Conservation (phyloP, 192 early-diverging fungal species). For the Backusella circina region DNA sequence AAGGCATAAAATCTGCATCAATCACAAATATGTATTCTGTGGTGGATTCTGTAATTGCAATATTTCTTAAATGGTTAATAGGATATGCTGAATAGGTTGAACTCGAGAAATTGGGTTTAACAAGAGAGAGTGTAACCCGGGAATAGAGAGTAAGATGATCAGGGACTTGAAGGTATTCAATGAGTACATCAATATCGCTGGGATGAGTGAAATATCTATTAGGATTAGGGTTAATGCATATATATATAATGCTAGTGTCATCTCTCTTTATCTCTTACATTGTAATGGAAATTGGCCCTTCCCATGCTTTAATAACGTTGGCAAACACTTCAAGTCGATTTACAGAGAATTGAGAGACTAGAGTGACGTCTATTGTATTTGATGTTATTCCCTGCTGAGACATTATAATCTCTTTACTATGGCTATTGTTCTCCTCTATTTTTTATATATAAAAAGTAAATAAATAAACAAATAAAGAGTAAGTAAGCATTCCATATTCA, state of each 20-base stretch:
- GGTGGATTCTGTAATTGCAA: conserved; percentile 35
- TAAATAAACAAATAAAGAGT: too few relatives aligned
- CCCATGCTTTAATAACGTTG: conserved; percentile 36
- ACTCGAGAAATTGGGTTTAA: conserved; percentile 42
- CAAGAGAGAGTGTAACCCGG: conserved; percentile 30
- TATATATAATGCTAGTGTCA: background rate
- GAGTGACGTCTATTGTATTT: conserved; percentile 28
- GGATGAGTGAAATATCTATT: conserved; percentile 41
- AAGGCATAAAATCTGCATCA: conserved; percentile 55
- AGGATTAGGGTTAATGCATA: too few relatives aligned
- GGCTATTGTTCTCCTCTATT: background rate
- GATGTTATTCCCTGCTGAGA: background rate
- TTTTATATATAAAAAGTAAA: background rate
- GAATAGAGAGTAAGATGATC: conserved; percentile 20
- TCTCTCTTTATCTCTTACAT: conserved; percentile 29
- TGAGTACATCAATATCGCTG: conserved; percentile 35
- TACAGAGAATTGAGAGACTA: conserved; percentile 51
- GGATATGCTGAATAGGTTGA: conserved; percentile 39
- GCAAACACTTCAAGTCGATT: conserved; percentile 47
- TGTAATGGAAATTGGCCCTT: conserved; percentile 42
- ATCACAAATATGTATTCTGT: conserved; percentile 50
- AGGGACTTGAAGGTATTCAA: conserved; percentile 33
- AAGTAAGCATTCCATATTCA: background rate
- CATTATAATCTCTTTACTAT: background rate
- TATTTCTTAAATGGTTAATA: conserved; percentile 49